Base-by-base conservation (phyloP, 495 filamentous ascomycete genomes). In the Neurospora africana region DNA sequence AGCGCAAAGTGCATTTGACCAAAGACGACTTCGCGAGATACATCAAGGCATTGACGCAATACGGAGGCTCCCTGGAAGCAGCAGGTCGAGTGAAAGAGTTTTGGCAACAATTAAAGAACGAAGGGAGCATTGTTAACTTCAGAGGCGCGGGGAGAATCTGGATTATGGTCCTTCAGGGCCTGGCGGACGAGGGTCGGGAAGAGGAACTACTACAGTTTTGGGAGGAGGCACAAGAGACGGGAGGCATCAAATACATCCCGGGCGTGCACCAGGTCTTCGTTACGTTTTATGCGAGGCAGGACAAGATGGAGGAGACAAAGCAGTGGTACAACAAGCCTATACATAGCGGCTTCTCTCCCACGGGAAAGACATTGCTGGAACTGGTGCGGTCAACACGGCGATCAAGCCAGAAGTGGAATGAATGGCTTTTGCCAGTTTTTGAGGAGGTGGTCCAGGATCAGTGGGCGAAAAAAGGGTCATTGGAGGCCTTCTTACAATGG, bases 401-500 rank as follows among this genome's bases (percentile, higher is more conserved):
- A 21, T 89, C 88, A 68, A 79, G 86, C 15, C 86, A 93, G 44
- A 35, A 33, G 30, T 65, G 53, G 53, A 15, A 65, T 19, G 53
- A 65, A 2, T 95, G 90, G 87, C 90, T 89, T 3, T 83, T 86
- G 68, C 75, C 84, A 21, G 81, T 96, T 27, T 88, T 93, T 43
- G 82, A 88, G 39, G 81, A 87, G 5, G 76, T 94, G 21, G 77
- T 89, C 35, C 23, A 65, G 6, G 81, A 84, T 61, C 78, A 73
- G 21, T 82, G 74, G 21, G 85, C 84, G 27, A 40, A 72, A 36
- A 86, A 91, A 43, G 81, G 85, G 33, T 79, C 77, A n/a, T 91
- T 91, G 87, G 89, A 94, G 74, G 84, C 90, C 38, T 81, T 90
- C 8, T 85, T 97, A 53, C 87, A 91, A 68, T 97, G 92, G 91